Conservation (phyloP, 176 grass and related monocot genomes). For the Eragrostis nindensis region DNA sequence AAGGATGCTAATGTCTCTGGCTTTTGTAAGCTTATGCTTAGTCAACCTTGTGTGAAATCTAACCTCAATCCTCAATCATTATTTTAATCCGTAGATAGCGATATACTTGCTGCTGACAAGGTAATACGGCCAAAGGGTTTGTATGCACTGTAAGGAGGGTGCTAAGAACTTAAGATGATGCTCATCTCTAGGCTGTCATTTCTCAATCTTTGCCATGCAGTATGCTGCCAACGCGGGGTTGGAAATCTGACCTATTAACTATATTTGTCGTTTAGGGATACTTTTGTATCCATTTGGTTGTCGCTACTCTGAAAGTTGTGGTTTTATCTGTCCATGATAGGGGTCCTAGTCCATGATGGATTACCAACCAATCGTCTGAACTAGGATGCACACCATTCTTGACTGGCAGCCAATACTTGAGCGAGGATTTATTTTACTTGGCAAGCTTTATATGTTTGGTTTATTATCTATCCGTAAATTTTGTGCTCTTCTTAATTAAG, state of each 20-base stretch:
- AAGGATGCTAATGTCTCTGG: conserved; percentile 31
- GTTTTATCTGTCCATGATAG: neutral
- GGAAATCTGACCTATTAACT: conserved; percentile 32
- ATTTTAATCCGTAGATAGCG: conserved; percentile 39
- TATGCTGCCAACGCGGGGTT: neutral
- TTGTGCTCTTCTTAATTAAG: neutral
- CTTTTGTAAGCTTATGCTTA: conserved; percentile 50
- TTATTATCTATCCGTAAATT: conserved; percentile 11
- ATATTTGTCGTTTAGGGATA: conserved; percentile 46
- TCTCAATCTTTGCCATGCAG: conserved; percentile 28
- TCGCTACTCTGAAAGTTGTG: conserved; percentile 34
- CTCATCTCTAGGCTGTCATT: conserved; percentile 22
- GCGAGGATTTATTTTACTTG: neutral
- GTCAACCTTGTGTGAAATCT: conserved; percentile 46
- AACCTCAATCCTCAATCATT: conserved; percentile 32
- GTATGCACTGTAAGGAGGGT: conserved; percentile 17
- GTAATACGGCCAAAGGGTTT: conserved; percentile 36
- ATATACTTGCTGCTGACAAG: conserved; percentile 23
- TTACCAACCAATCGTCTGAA: conserved; percentile 31
- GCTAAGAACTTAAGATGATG: conserved; percentile 4
- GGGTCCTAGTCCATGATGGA: neutral
- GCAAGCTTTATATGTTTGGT: conserved; percentile 28
- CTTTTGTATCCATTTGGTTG: conserved; percentile 41
- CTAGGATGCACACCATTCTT: conserved; percentile 34
- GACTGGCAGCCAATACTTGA: conserved; percentile 31